Evolutionary conservation across 2,329 filamentous ascomycete species (phyloP).

Genomic region (Penicillium thymicola): DNA sequence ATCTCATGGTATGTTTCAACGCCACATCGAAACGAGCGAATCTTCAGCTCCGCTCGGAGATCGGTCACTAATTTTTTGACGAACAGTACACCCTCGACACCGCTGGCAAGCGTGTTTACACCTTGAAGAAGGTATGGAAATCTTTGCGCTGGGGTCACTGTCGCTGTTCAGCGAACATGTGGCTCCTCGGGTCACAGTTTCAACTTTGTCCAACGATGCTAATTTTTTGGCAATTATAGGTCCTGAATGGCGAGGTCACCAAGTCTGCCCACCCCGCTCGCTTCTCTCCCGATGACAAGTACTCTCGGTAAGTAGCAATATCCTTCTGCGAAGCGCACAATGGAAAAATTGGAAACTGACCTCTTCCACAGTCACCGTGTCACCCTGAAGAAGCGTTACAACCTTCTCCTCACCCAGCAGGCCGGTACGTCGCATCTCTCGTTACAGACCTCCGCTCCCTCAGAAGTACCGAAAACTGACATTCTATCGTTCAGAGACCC

Average conservation of each 20-base stretch:
- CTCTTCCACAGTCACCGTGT: slow-evolving; percentile 69
- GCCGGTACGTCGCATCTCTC: slow-evolving; percentile 41
- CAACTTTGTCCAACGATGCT: neutral
- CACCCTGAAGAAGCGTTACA: slow-evolving; percentile 90
- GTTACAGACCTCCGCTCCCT: neutral
- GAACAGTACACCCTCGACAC: slow-evolving; percentile 73
- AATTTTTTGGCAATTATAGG: slow-evolving; percentile 8
- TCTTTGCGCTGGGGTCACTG: neutral
- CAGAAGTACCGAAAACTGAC: slow-evolving; percentile 3
- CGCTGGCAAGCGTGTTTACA: slow-evolving; percentile 86
- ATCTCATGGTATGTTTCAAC: slow-evolving; percentile 40
- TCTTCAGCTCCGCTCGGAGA: slow-evolving; percentile 9
- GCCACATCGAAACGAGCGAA: slow-evolving; percentile 5
- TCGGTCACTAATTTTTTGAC: slow-evolving; percentile 9
- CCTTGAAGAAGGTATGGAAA: slow-evolving; percentile 69
- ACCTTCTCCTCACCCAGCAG: slow-evolving; percentile 80
- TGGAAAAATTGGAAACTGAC: slow-evolving; percentile 1
- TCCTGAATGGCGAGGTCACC: slow-evolving; percentile 75
- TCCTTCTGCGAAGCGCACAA: too few relatives aligned
- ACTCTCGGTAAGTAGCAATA: slow-evolving; percentile 61
- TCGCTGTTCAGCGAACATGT: neutral
- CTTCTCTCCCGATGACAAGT: slow-evolving; percentile 98
- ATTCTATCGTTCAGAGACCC: slow-evolving; percentile 25
- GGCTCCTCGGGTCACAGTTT: slow-evolving; percentile 24
- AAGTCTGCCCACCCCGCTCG: slow-evolving; percentile 94